These are phyloP conservation scores for Elasticomyces elasticus DNA, from an alignment of 495 filamentous ascomycete genomes.

Conservation along the genomic window DNA sequence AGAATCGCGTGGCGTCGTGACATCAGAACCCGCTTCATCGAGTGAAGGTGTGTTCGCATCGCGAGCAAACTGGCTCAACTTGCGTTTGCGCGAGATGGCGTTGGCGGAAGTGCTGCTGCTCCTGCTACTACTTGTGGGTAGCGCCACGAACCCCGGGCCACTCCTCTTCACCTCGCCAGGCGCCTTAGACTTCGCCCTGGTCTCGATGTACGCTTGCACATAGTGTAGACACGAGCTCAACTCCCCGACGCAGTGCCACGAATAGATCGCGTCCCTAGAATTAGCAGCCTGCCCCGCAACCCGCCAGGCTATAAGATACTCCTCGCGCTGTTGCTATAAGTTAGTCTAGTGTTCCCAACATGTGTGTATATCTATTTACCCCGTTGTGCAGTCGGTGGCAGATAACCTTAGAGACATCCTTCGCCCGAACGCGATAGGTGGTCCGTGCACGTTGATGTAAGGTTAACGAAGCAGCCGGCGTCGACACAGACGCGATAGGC, in stretches of 20 bases:
- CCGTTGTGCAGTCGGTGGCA: conserved; percentile 14
- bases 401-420: conserved; percentile 16
- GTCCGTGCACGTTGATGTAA: conserved; percentile 4
- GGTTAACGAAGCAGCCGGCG: background rate
- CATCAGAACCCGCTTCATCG: no score
- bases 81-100: background rate
- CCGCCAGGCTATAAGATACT: conserved; percentile 32
- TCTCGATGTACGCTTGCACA: conserved; percentile 32
- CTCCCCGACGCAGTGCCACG: conserved; percentile 31
- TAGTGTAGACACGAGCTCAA: conserved; percentile 24
- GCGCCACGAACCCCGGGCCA: background rate
- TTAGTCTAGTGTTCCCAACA: background rate
- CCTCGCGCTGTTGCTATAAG: conserved; percentile 23
- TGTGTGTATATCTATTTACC: conserved; percentile 7
- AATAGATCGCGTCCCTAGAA: conserved; percentile 14
- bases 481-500: background rate
- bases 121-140: background rate
- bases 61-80: conserved; percentile 9
- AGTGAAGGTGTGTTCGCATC: no score
- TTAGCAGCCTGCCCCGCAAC: background rate
- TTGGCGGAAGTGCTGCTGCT: background rate
- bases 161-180: background rate
- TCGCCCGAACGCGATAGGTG: background rate
- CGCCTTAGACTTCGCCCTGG: background rate
- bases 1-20: background rate